These are phyloP conservation scores for Phytophthora podocarpi DNA, from an alignment of 352 stramenopile genomes.

Conservation along the genomic window DNA sequence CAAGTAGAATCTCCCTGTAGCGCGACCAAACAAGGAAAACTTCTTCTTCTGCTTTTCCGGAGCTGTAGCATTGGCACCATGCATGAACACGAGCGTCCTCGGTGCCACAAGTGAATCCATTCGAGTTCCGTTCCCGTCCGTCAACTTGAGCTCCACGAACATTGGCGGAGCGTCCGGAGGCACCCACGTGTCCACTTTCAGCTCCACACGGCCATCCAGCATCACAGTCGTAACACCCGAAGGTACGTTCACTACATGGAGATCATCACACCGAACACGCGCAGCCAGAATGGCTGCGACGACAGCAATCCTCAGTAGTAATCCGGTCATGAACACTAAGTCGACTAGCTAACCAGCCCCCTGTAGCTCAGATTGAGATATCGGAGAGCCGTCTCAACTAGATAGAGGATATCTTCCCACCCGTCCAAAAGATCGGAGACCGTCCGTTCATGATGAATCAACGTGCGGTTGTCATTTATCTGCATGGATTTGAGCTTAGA, in stretches of 20 bases:
- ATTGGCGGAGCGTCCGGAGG: constrained; percentile 39
- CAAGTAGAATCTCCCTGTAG: constrained; percentile 59
- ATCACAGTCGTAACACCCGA: constrained; percentile 55
- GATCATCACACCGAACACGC: constrained; percentile 5
- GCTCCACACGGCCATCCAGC: constrained; percentile 39
- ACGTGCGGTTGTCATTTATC: constrained; percentile 8
- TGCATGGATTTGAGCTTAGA: neutral
- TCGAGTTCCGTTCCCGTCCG: constrained; percentile 45
- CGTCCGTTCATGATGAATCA: constrained; percentile 19
- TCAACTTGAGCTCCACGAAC: constrained; percentile 49
- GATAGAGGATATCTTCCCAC: too few relatives aligned
- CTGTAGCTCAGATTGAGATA: constrained; percentile 8
- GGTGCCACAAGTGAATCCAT: constrained; percentile 43
- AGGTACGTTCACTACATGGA: constrained; percentile 54
- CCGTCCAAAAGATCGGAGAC: constrained; percentile 21
- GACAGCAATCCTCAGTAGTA: constrained; percentile 5
- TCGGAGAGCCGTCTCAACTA: neutral
- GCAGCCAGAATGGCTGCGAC: neutral
- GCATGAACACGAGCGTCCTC: constrained; percentile 44
- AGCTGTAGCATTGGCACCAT: constrained; percentile 22
- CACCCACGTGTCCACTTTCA: constrained; percentile 55
- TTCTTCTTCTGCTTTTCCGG: constrained; percentile 32
- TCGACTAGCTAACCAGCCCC: neutral
- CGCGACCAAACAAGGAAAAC: constrained; percentile 50
- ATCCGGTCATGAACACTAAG: neutral